Evolutionary conservation across 345 rosid species (phyloP).

Genomic region (Eucalyptus cloeziana): DNA sequence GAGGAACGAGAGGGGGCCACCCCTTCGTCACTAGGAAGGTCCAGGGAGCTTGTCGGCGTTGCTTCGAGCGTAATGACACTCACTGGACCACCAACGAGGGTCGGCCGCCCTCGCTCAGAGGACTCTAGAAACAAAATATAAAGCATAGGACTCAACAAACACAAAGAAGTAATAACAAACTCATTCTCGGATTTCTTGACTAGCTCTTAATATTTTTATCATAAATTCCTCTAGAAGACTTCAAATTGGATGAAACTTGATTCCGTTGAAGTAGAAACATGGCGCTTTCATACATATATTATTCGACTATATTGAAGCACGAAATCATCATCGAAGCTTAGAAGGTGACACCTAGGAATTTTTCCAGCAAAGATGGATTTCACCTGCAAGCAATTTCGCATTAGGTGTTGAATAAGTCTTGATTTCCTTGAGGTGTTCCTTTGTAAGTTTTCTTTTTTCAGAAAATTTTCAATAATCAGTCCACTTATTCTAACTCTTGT

Average conservation of each 20-base stretch:
- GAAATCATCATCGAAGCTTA: neutral
- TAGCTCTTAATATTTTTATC: neutral
- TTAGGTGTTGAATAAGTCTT: neutral
- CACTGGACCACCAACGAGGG: neutral
- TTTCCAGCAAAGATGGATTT: neutral
- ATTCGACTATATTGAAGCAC: neutral
- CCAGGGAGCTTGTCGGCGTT: no score
- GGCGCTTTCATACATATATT: no score
- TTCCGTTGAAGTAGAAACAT: no score
- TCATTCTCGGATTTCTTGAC: neutral
- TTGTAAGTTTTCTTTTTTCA: accelerated
- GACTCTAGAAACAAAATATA: neutral
- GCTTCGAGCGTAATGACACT: no score
- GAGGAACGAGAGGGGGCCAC: no score
- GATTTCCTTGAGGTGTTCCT: neutral
- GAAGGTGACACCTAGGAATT: neutral
- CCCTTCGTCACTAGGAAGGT: neutral
- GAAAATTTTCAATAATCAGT: neutral
- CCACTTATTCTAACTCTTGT: neutral
- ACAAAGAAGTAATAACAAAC: no score
- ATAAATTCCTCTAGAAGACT: neutral
- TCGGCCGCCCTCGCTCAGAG: no score
- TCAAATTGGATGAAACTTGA: no score
- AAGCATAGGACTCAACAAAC: neutral
- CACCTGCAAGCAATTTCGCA: neutral